Evolutionary conservation across 2,329 filamentous ascomycete genomes (phyloP), one percentile per base, ranked within the genome.

Genomic region (Clonostachys solani): DNA sequence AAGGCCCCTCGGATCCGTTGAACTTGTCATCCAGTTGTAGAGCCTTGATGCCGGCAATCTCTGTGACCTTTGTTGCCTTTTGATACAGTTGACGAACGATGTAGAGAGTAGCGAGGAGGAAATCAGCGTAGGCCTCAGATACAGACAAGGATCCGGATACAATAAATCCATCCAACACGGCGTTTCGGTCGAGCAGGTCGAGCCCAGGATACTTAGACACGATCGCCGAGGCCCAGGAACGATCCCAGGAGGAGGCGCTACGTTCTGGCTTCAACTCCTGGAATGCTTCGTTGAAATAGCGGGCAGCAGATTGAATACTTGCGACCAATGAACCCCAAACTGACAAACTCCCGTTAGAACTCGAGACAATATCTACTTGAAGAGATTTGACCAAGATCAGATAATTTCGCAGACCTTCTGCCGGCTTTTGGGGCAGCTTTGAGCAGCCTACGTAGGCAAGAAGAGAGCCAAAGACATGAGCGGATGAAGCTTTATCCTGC

Each of bases 381-480:
- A 78, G 52, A 52, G 69, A 60, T 42, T 56, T 43, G 23, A 66
- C 54, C 16, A 74, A 62, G 6, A 61, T 65, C 12, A 74, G 48
- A 46, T 73, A 73, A 49, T 76, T 67, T 13, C 57, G 49, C n/a
- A 74, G 57, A 2, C 61, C 59, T 6, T 56, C 52, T 2, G 53
- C 52, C 5, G 55, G 49, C 9, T 42, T 49, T 3, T 48, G 52
- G 2, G 67, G 64, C 1, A 69, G 49, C 38, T 68, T 61, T 2
- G 74, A 77, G 55, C 74, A 78, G 29, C 74, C 73, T 43, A 81
- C 64, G 46, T 71, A 75, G 4, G 73, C 72, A 4, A 82, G 53
- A 3, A 73, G 65, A 10, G 67, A 64, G 5, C 74, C 63, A 3
- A 77, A 38, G 36, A 18, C 12, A 38, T 38, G 17, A n/a, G 17